phyloP scores from a whole-genome alignment of 2,329 filamentous ascomycete species.

The Penicillium glabrum region DNA sequence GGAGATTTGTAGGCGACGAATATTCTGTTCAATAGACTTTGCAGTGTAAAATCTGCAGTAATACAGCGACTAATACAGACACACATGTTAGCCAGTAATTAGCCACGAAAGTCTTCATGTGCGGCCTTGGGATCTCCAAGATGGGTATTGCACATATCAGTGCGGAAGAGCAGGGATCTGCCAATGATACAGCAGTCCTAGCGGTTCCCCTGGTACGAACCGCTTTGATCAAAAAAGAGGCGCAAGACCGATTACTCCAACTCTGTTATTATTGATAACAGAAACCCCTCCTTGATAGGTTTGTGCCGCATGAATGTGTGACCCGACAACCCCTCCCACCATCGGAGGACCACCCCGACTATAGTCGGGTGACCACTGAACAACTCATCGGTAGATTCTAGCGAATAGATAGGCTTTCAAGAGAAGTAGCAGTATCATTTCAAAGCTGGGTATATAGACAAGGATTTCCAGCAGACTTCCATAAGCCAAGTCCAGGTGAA shows the following conservation, averaged over 20 bases:
- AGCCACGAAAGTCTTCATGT: no score
- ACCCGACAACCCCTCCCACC: slow-evolving; percentile 11
- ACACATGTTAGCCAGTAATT: no score
- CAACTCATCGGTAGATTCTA: neutral
- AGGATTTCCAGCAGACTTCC: neutral
- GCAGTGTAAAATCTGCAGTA: no score
- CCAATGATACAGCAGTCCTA: neutral
- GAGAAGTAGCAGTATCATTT: neutral
- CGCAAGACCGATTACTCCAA: neutral
- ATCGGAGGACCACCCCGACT: slow-evolving; percentile 15
- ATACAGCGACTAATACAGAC: no score
- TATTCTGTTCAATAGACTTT: no score
- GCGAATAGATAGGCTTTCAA: neutral
- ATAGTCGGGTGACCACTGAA: slow-evolving; percentile 8
- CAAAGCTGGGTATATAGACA: neutral
- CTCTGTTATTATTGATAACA: neutral
- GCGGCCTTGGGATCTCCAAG: no score
- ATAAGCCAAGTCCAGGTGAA: neutral
- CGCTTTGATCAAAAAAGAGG: neutral
- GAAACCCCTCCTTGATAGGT: neutral
- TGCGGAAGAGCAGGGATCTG: neutral
- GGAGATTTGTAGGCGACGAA: no score
- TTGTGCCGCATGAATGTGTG: neutral
- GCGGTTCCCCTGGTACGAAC: neutral
- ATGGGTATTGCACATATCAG: no score